Evolutionary conservation across 1,284 basidiomycete species (phyloP).

Genomic region (Neolentinus lepideus): DNA sequence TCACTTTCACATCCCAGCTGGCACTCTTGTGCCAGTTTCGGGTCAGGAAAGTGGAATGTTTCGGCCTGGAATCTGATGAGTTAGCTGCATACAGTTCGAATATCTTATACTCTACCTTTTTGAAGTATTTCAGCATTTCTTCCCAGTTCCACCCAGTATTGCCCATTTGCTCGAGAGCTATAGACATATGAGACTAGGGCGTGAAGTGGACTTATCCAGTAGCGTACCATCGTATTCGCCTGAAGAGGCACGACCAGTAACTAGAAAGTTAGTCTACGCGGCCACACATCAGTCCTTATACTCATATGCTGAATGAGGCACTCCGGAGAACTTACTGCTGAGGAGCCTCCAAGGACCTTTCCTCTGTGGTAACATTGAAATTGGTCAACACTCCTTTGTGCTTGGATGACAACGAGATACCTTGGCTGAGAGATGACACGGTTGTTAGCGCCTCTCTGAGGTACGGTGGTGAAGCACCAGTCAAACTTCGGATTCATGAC

Average conservation of each 20-base stretch:
- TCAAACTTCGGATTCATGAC: not conserved
- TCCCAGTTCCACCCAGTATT: slow-evolving; percentile 12
- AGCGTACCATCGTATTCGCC: too few species aligned
- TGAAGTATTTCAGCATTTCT: slow-evolving; percentile 4
- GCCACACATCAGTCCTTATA: not conserved
- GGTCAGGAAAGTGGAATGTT: not conserved
- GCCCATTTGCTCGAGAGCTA: slow-evolving; percentile 8
- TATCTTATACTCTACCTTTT: slow-evolving; percentile 2
- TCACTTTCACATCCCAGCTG: not conserved
- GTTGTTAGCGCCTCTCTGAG: slow-evolving; percentile 4
- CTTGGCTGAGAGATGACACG: not conserved
- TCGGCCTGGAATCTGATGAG: not conserved
- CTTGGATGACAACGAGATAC: not conserved
- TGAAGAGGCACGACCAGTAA: too few species aligned
- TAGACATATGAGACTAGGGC: not conserved
- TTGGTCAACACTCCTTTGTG: not conserved
- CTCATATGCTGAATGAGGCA: not conserved
- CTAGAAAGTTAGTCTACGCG: too few species aligned
- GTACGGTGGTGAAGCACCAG: slow-evolving; percentile 2
- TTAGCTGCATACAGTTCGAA: not conserved
- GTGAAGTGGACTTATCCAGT: too few species aligned
- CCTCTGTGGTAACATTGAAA: not conserved
- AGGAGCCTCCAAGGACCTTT: slow-evolving; percentile 5
- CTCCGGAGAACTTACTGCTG: not conserved
- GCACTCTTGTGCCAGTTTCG: not conserved